Evolutionary conservation across 2,329 filamentous ascomycete species (phyloP).

Genomic region (Aureobasidium sp.): DNA sequence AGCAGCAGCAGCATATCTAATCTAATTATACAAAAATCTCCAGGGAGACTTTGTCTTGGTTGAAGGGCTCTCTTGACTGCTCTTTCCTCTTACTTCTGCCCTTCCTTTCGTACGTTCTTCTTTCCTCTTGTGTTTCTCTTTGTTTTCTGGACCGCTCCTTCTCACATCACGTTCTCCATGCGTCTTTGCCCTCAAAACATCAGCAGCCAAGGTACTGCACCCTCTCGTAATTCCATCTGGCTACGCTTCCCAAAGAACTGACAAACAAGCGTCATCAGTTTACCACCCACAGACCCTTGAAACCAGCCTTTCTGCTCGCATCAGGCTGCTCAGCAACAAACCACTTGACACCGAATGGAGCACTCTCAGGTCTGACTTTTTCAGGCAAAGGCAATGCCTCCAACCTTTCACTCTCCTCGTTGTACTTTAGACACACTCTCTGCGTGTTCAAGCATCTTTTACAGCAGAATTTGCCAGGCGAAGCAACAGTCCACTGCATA

Average conservation of each 20-base stretch:
- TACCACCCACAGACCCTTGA: background rate
- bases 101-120: background rate
- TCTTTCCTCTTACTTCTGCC: background rate
- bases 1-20: too few relatives aligned
- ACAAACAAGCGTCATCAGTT: background rate
- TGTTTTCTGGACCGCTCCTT: background rate
- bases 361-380: background rate
- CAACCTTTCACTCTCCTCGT: background rate
- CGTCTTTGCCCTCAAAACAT: background rate
- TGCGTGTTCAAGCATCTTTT: background rate
- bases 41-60: too few relatives aligned
- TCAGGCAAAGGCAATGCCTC: background rate
- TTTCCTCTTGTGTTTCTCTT: background rate
- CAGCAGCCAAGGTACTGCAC: background rate
- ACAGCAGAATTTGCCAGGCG: background rate
- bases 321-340: background rate
- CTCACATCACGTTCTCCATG: too few relatives aligned
- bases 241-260: background rate
- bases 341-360: background rate
- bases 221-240: background rate
- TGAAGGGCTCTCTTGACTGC: background rate
- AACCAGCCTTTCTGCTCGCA: background rate
- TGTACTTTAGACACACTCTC: background rate
- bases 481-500: background rate
- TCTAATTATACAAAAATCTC: too few relatives aligned